These are phyloP conservation scores for Boletus semigastroideus DNA, from an alignment of 1,284 basidiomycete genomes.

Conservation along the genomic window DNA sequence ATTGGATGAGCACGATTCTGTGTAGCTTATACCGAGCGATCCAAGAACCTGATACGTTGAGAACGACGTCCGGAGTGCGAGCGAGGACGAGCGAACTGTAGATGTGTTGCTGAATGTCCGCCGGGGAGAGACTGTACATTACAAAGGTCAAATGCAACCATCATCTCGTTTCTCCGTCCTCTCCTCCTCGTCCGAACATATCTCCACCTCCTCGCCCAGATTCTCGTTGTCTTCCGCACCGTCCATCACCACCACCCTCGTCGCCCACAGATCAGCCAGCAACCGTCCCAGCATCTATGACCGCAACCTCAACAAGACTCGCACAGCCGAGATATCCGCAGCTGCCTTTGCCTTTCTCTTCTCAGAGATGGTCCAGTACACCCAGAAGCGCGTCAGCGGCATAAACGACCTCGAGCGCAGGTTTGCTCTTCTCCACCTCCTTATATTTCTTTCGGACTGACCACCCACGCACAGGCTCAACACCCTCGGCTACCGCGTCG, in stretches of 20 bases:
- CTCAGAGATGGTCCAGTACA: constrained; percentile 91
- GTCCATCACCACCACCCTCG: constrained; percentile 39
- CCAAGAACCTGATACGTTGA: constrained; percentile 73
- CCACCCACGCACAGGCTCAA: constrained; percentile 61
- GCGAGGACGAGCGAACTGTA: constrained; percentile 72
- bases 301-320: constrained; percentile 80
- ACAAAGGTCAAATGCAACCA: constrained; percentile 35
- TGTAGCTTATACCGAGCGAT: constrained; percentile 76
- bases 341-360: constrained; percentile 88
- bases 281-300: constrained; percentile 78
- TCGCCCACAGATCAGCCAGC: constrained; percentile 37
- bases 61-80: constrained; percentile 73
- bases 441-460: not conserved
- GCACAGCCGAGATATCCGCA: constrained; percentile 76
- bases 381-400: constrained; percentile 90
- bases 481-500: constrained; percentile 87
- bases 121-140: constrained; percentile 35
- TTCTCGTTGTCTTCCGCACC: constrained; percentile 66
- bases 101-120: constrained; percentile 67
- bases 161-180: constrained; percentile 35
- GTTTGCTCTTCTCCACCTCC: constrained; percentile 35
- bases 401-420: constrained; percentile 92
- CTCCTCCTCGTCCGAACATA: not conserved
- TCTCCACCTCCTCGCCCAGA: constrained; percentile 47
- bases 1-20: constrained; percentile 82